These are phyloP conservation scores for Artomyces pyxidatus DNA, from an alignment of 768 basidiomycete genomes.

Conservation along the genomic window DNA sequence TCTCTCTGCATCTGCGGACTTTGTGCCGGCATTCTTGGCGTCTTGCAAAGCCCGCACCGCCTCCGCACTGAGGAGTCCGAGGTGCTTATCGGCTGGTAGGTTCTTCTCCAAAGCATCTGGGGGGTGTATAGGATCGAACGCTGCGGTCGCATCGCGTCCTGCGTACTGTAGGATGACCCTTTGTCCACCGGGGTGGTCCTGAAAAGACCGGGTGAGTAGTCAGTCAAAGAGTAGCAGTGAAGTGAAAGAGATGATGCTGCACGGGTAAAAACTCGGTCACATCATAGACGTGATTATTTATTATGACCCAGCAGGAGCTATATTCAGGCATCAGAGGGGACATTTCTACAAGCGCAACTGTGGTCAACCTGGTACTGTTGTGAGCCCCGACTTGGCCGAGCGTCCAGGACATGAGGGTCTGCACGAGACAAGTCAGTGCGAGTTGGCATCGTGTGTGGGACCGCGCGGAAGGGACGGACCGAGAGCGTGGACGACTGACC, in stretches of 20 bases:
- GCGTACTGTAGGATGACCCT: slow-evolving; percentile 78
- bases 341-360: no score
- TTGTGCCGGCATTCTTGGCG: slow-evolving; percentile 32
- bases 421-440: slow-evolving; percentile 26
- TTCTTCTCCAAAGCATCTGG: slow-evolving; percentile 70
- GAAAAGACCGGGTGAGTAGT: no score
- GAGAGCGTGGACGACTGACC: background rate
- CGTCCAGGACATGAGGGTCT: background rate
- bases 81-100: slow-evolving; percentile 60
- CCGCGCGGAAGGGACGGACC: background rate
- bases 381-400: slow-evolving; percentile 45
- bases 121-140: slow-evolving; percentile 79
- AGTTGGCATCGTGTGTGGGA: slow-evolving; percentile 39
- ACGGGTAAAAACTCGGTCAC: slow-evolving; percentile 73
- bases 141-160: slow-evolving; percentile 76
- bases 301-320: slow-evolving; percentile 82
- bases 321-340: background rate
- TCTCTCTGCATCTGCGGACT: slow-evolving; percentile 64
- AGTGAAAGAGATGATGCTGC: background rate
- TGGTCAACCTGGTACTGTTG: slow-evolving; percentile 37
- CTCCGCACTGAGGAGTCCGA: slow-evolving; percentile 52
- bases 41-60: slow-evolving; percentile 32
- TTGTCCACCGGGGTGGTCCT: slow-evolving; percentile 79
- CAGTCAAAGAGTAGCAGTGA: no score
- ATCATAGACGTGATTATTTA: slow-evolving; percentile 76